Evolutionary conservation across 2,329 filamentous ascomycete species (phyloP), one percentile per base, ranked within the genome.

Genomic region (Aspergillus sp.): DNA sequence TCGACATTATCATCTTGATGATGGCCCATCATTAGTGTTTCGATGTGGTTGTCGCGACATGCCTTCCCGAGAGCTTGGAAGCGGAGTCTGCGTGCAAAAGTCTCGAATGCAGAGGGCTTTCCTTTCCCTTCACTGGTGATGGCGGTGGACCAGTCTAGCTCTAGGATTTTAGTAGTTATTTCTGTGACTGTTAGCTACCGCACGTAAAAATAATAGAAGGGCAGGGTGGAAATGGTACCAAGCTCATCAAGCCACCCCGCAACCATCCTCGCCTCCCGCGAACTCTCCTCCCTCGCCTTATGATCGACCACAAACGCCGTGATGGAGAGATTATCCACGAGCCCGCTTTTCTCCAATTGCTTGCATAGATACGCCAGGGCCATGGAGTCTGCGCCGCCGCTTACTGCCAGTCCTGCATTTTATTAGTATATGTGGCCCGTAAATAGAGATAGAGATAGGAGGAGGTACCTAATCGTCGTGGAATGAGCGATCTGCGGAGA

Each of bases 361-460:
- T 75, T 77, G 63, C 86, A 88, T 32, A 97, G 77, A 51, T 76
- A 83, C 47, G 90, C 89, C 51, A 98, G 75, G 23, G 91, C 91
- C 90, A 97, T 98, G n/a, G 91, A 97, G 68, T 98, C 93, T 35
- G 93, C 87, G 6, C 93, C 93, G 20, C 93, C 93, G 62, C 90
- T 96, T 52, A 97, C 75, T 13, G 90, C 93, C 50, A 97, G 73
- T 46, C 79, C 85, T 88, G 53, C 17, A 41, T n/a, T 42, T 43
- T 22, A 41, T 51, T 49, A 42, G 38, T 30, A n/a, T 9, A 51
- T 30, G 9, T 19, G 17, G 17, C 17, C 17, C 17, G 2, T 19
- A 19, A 19, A 19, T 19, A 19, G 33, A n/a, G 3, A 37, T 37
- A 37, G 3, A 23, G 32, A 22, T 47, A 3, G 23, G 17, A n/a